A percentile compares a stretch with the other conserved stretches of the same genome.
phyloP scores from a whole-genome alignment of 2,329 filamentous ascomycete genomes.

The Apiospora rasikravindrae region DNA sequence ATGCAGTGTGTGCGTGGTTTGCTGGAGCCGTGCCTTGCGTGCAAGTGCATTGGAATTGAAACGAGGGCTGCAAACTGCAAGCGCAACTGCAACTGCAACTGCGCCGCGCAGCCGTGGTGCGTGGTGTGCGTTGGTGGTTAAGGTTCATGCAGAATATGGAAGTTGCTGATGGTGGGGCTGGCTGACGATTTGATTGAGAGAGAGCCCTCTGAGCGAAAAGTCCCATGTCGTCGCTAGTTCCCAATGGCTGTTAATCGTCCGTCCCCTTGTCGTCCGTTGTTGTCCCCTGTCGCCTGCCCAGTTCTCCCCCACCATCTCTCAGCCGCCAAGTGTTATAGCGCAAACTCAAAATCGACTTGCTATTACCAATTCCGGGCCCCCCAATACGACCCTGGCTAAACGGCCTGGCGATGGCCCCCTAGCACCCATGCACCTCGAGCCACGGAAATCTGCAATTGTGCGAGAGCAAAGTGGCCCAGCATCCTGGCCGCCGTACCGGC shows the following conservation, averaged over 20 bases:
- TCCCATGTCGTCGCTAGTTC: neutral
- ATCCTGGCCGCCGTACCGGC: neutral
- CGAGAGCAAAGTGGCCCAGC: neutral
- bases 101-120: no score
- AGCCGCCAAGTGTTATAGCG: slow-evolving; percentile 7
- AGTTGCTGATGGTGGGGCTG: slow-evolving; percentile 9
- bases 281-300: neutral
- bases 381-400: neutral
- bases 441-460: neutral
- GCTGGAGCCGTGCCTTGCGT: slow-evolving; percentile 5
- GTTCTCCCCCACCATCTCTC: slow-evolving; percentile 6
- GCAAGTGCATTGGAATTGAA: neutral
- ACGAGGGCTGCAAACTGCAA: neutral
- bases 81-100: neutral
- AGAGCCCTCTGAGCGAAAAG: neutral
- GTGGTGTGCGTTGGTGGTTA: neutral
- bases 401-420: neutral
- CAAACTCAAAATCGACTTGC: slow-evolving; percentile 20
- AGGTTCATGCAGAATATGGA: slow-evolving; percentile 13
- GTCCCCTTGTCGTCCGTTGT: neutral
- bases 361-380: slow-evolving; percentile 15
- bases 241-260: neutral
- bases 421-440: neutral
- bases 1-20: neutral
- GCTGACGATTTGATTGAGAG: neutral